Evolutionary conservation across 1,284 basidiomycete genomes (phyloP).

Genomic region (Leccinum pachyderme): DNA sequence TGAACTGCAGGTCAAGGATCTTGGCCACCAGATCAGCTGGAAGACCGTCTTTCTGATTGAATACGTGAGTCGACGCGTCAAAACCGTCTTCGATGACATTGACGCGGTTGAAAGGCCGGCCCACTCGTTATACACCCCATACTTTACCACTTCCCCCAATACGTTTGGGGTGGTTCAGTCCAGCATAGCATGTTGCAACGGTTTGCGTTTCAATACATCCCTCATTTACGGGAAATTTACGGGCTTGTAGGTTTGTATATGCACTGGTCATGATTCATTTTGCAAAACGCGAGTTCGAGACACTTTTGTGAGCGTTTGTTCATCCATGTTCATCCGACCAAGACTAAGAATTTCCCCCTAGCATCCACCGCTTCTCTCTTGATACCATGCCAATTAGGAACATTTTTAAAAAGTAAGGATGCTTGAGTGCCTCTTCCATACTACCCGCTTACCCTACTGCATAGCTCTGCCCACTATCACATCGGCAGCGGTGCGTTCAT

Average conservation of each 20-base stretch:
- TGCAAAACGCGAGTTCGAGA: slow-evolving; percentile 91
- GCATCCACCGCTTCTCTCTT: slow-evolving; percentile 92
- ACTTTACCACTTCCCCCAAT: slow-evolving; percentile 69
- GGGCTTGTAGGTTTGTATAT: slow-evolving; percentile 64
- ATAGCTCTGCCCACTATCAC: slow-evolving; percentile 87
- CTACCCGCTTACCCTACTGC: slow-evolving; percentile 1
- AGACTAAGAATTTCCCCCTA: slow-evolving; percentile 27
- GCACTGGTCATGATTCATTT: slow-evolving; percentile 85
- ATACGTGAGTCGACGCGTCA: slow-evolving; percentile 63
- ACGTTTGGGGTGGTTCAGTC: slow-evolving; percentile 69
- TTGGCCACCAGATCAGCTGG: slow-evolving; percentile 88
- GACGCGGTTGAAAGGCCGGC: slow-evolving; percentile 58
- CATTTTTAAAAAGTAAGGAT: slow-evolving; percentile 85
- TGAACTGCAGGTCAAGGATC: slow-evolving; percentile 78
- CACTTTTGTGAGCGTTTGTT: slow-evolving; percentile 65
- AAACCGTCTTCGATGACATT: background rate
- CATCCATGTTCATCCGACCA: slow-evolving; percentile 8
- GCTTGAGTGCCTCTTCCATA: background rate
- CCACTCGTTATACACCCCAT: slow-evolving; percentile 92
- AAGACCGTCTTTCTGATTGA: slow-evolving; percentile 83
- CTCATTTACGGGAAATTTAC: slow-evolving; percentile 8
- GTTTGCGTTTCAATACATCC: slow-evolving; percentile 38
- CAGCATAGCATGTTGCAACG: slow-evolving; percentile 78
- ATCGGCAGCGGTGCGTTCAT: slow-evolving; percentile 63
- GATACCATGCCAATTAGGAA: slow-evolving; percentile 90